Evolutionary conservation across 208 protist species (phyloP).

Genomic region (Angomonas deanei): DNA sequence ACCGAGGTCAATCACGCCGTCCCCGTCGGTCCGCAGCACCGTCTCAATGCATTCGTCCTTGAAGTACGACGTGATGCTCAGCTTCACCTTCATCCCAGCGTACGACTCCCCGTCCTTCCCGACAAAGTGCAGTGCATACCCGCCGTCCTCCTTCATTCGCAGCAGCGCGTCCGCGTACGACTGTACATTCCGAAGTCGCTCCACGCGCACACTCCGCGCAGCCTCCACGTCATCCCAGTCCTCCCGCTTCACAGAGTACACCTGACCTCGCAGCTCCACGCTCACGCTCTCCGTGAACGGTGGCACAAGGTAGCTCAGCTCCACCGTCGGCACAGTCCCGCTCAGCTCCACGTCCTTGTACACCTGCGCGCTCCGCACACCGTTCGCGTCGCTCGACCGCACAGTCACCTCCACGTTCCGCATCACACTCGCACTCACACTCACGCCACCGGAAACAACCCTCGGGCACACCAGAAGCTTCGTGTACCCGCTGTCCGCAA

Average conservation of each 20-base stretch:
- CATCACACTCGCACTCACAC: not conserved
- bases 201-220: not conserved
- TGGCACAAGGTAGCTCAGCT: slow-evolving; percentile 7
- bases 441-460: not conserved
- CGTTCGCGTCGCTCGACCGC: not conserved
- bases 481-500: not conserved
- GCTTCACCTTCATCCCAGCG: not conserved
- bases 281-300: not conserved
- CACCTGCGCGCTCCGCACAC: not conserved
- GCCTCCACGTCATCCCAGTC: not conserved
- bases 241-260: not conserved
- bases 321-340: not conserved
- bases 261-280: not conserved
- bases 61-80: not conserved
- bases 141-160: not conserved
- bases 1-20: not conserved
- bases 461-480: not conserved
- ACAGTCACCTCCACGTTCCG: not conserved
- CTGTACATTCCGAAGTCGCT: not conserved
- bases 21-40: not conserved
- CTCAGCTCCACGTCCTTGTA: not conserved
- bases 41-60: not conserved
- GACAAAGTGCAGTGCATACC: not conserved
- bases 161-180: not conserved
- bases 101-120: slow-evolving; percentile 10